A percentile compares a stretch with the other conserved stretches of the same genome.
Evolutionary conservation across 163 green algal genomes (phyloP).

Genomic region (Scenedesmus sp.): DNA sequence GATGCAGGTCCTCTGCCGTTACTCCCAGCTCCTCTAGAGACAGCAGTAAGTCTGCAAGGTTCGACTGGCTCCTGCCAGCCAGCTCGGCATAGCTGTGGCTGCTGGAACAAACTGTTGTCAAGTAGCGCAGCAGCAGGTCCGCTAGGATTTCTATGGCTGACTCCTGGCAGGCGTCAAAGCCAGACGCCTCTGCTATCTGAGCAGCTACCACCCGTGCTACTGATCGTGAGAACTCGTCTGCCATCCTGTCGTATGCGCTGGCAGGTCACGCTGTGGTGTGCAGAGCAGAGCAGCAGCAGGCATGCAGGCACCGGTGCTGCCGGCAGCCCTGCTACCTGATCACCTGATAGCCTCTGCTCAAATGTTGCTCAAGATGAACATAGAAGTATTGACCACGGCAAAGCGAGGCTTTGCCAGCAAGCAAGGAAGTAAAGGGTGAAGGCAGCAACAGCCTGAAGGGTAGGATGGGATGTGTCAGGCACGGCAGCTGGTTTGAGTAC

Average conservation of each 20-base stretch:
- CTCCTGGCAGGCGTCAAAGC: constrained; percentile 79
- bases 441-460: neutral
- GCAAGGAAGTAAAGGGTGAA: neutral
- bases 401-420: neutral
- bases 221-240: constrained; percentile 72
- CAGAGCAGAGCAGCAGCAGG: neutral
- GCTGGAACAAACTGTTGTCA: constrained; percentile 72
- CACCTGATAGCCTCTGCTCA: neutral
- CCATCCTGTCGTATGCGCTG: constrained; percentile 46
- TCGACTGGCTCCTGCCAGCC: constrained; percentile 77
- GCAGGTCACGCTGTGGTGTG: neutral
- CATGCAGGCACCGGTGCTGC: neutral
- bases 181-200: constrained; percentile 76
- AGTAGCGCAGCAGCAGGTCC: constrained; percentile 85
- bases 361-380: neutral
- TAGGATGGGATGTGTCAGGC: neutral
- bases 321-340: neutral
- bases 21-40: constrained; percentile 82
- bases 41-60: constrained; percentile 81
- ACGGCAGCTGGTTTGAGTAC: neutral
- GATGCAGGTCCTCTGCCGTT: constrained; percentile 68
- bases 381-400: neutral
- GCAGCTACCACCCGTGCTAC: constrained; percentile 70
- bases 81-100: constrained; percentile 82
- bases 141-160: constrained; percentile 78